phyloP scores from a whole-genome alignment of 768 basidiomycete genomes.

The Antrodiella citrinella region DNA sequence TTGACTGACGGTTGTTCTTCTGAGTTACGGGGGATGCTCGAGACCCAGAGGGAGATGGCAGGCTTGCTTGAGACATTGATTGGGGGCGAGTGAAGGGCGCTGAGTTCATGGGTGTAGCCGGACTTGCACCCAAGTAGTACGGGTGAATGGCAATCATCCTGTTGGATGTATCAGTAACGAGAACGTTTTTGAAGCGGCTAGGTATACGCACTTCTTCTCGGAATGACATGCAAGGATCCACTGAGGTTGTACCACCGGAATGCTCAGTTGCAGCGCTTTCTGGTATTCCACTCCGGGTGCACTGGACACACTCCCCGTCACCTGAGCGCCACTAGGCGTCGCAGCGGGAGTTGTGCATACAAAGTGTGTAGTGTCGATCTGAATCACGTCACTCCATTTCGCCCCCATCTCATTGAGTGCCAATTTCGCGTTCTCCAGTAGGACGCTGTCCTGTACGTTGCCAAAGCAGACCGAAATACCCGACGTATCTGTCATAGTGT shows the following conservation, averaged over 20 bases:
- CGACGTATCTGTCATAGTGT: conserved; percentile 92
- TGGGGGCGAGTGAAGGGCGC: conserved; percentile 46
- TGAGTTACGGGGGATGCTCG: conserved; percentile 22
- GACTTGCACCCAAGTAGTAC: conserved; percentile 73
- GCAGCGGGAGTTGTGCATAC: conserved; percentile 88
- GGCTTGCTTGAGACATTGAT: conserved; percentile 67
- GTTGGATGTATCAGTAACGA: too few species aligned
- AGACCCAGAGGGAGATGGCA: conserved; percentile 34
- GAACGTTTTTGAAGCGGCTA: too few species aligned
- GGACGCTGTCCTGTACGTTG: conserved; percentile 65
- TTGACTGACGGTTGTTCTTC: conserved; percentile 50
- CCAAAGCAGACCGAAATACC: conserved; percentile 96
- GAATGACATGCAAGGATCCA: conserved; percentile 89
- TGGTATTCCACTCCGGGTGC: conserved; percentile 87
- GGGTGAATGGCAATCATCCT: conserved; percentile 85
- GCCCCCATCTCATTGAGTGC: conserved; percentile 83
- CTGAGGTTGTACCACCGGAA: conserved; percentile 90
- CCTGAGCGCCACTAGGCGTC: conserved; percentile 49
- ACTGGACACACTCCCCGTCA: conserved; percentile 40
- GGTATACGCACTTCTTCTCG: conserved; percentile 62
- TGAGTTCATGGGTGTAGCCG: conserved; percentile 33
- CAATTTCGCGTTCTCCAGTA: conserved; percentile 75
- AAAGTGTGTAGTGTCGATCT: conserved; percentile 98
- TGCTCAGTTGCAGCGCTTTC: conserved; percentile 86
- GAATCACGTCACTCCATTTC: conserved; percentile 86